Conservation (phyloP, 495 filamentous ascomycete genomes). For the Hyaloscypha hepaticicola region DNA sequence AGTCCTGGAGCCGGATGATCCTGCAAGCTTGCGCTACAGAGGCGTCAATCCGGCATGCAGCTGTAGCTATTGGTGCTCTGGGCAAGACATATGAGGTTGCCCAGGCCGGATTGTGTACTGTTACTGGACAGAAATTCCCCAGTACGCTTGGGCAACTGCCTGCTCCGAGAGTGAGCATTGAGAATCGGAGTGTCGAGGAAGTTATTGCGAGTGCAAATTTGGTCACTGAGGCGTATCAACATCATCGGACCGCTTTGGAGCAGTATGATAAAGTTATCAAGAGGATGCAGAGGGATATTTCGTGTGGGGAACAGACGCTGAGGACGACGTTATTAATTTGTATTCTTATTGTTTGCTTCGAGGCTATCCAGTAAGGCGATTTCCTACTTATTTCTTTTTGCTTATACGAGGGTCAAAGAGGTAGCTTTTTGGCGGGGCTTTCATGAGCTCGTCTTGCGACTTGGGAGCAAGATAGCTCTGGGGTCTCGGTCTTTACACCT, state of each 20-base stretch:
- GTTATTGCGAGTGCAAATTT: not conserved
- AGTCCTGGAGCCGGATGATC: conserved; percentile 57
- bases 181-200: not conserved
- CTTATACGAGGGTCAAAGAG: not conserved
- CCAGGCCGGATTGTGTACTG: conserved; percentile 1
- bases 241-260: conserved; percentile 19
- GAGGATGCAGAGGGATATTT: conserved; percentile 10
- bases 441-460: not conserved
- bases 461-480: not conserved
- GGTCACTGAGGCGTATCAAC: conserved; percentile 6
- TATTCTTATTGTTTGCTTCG: conserved; percentile 24
- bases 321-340: conserved; percentile 23
- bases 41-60: conserved; percentile 59
- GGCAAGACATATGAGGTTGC: conserved; percentile 46
- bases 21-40: conserved; percentile 58
- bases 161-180: not conserved
- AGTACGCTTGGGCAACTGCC: not conserved
- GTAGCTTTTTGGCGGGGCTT: not conserved
- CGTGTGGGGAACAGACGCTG: conserved; percentile 12
- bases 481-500: not conserved
- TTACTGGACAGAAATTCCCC: not conserved
- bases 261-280: conserved; percentile 24
- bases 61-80: conserved; percentile 61
- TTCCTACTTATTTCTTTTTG: not conserved
- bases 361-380: conserved; percentile 13